Conservation (phyloP, 768 basidiomycete genomes). For the Termitomyces sp. region DNA sequence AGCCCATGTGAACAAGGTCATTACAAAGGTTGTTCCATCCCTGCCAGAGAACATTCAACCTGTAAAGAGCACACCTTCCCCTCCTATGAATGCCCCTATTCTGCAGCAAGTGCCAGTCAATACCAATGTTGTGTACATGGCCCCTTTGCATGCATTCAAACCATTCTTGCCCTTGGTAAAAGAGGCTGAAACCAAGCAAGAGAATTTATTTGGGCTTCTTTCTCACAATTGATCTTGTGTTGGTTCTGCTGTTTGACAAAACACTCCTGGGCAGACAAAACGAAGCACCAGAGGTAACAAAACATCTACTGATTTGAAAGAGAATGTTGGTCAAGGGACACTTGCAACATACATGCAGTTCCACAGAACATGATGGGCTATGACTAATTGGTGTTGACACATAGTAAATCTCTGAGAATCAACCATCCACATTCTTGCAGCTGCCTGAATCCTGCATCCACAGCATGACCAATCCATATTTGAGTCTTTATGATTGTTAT, state of each 20-base stretch:
- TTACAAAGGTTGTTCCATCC: too few relatives aligned
- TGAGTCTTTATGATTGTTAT: slow-evolving; percentile 12
- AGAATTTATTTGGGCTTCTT: slow-evolving; percentile 27
- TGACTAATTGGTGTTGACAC: slow-evolving; percentile 1
- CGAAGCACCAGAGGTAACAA: slow-evolving; percentile 42
- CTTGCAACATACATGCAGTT: slow-evolving; percentile 50
- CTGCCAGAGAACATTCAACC: slow-evolving; percentile 33
- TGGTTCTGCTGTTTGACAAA: slow-evolving; percentile 49
- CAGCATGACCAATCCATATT: slow-evolving; percentile 30
- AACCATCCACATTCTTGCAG: slow-evolving; percentile 47
- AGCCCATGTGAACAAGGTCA: slow-evolving; percentile 37
- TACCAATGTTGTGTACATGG: slow-evolving; percentile 29
- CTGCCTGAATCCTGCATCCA: slow-evolving; percentile 38
- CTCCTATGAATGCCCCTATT: slow-evolving; percentile 13
- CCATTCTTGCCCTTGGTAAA: slow-evolving; percentile 36
- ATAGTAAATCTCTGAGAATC: slow-evolving; percentile 37
- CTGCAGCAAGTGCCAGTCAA: slow-evolving; percentile 43
- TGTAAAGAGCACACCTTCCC: slow-evolving; percentile 15
- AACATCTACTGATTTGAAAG: slow-evolving; percentile 48
- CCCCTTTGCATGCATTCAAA: slow-evolving; percentile 35
- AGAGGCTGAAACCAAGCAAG: slow-evolving; percentile 33
- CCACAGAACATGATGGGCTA: background rate
- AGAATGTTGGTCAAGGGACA: slow-evolving; percentile 39
- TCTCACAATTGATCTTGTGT: slow-evolving; percentile 45
- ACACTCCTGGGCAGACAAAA: slow-evolving; percentile 60